Conservation (phyloP, 164 flowering plant species). For the grape (Vitis vinifera) region ASM3070453v1 NC_081814.1:15671501-15672000, state of each 20-base stretch:
- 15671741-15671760: conserved; percentile 71
- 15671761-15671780: conserved; percentile 73
- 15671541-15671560: conserved; percentile 84
- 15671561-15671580: conserved; percentile 58
- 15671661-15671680: conserved; percentile 75
- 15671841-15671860: conserved; percentile 96
- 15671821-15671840: conserved; percentile 57
- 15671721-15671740: conserved; percentile 66
- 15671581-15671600: conserved; percentile 41
- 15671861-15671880: conserved; percentile 64
- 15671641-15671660: conserved; percentile 72
- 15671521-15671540: conserved; percentile 59
- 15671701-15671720: conserved; percentile 58
- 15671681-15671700: conserved; percentile 51
- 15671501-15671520: conserved; percentile 60
- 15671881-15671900: conserved; percentile 43
- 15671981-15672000: conserved; percentile 61
- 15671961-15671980: conserved; percentile 74
- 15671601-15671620: conserved; percentile 65
- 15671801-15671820: conserved; percentile 42
- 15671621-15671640: conserved; percentile 65
- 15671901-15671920: conserved; percentile 52
- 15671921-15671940: conserved; percentile 71
- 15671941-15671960: conserved; percentile 59
- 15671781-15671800: conserved; percentile 69